Percentiles rank a stretch among this genome's conserved stretches.
Evolutionary conservation across 2,329 filamentous ascomycete genomes (phyloP).

Genomic region (Exutisphaerella laricina): DNA sequence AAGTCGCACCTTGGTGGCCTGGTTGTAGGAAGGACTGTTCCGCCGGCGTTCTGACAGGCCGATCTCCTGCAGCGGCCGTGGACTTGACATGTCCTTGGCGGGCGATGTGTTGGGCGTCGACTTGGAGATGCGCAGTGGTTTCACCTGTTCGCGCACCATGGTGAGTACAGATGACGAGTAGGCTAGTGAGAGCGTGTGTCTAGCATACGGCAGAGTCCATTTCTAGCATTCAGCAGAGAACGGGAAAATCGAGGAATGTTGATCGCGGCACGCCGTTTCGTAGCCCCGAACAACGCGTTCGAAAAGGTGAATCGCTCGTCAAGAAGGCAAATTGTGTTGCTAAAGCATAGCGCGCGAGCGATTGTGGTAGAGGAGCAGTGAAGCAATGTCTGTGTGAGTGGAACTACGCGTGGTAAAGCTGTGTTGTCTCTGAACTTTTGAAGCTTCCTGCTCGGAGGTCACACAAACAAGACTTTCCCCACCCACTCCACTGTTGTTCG

Average conservation of each 20-base stretch:
- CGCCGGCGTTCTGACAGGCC: slow-evolving; percentile 77
- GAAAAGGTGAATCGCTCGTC: background rate
- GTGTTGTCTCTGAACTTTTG: background rate
- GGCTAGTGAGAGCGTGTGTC: slow-evolving; percentile 9
- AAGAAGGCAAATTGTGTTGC: background rate
- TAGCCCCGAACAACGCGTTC: background rate
- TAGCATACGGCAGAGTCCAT: slow-evolving; percentile 14
- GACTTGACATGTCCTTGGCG: slow-evolving; percentile 55
- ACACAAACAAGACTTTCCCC: no score
- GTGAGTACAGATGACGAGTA: slow-evolving; percentile 10
- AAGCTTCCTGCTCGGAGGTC: no score
- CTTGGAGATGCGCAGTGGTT: slow-evolving; percentile 76
- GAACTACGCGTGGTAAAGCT: background rate
- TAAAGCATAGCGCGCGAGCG: slow-evolving; percentile 6
- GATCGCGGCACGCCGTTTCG: slow-evolving; percentile 14
- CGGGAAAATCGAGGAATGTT: slow-evolving; percentile 17
- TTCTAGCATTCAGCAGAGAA: background rate
- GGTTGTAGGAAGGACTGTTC: slow-evolving; percentile 89
- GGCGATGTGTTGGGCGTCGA: slow-evolving; percentile 55
- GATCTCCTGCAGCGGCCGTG: slow-evolving; percentile 81
- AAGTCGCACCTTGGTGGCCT: slow-evolving; percentile 57
- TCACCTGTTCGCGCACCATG: slow-evolving; percentile 50
- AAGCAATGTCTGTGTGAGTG: background rate
- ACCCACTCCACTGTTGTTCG: no score
- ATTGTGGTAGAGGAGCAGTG: slow-evolving; percentile 2